Evolutionary conservation across 768 basidiomycete genomes (phyloP).

Genomic region (Tulasnella calospora): DNA sequence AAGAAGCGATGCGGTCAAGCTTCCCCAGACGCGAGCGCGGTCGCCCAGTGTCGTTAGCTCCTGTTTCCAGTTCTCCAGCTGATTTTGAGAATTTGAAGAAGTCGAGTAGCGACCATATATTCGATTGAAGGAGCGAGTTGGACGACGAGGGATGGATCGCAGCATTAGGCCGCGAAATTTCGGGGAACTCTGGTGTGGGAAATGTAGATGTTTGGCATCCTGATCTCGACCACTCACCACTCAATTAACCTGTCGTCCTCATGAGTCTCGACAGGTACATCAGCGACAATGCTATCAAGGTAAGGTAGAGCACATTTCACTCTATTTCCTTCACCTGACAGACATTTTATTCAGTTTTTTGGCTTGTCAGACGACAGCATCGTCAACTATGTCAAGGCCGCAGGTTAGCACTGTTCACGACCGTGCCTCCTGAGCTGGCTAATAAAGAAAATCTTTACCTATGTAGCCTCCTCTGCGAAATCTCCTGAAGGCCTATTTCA

Average conservation of each 20-base stretch:
- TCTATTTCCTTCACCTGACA: background rate
- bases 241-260: background rate
- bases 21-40: constrained; percentile 6
- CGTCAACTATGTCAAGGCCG: constrained; percentile 81
- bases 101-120: constrained; percentile 1
- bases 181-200: constrained; percentile 14
- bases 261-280: constrained; percentile 34
- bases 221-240: constrained; percentile 20
- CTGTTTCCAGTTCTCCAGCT: constrained; percentile 8
- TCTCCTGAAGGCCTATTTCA: constrained; percentile 70
- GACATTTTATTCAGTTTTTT: constrained; percentile 55
- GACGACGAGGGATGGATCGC: constrained; percentile 5
- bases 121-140: constrained; percentile 1
- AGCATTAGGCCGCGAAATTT: constrained; percentile 18
- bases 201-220: constrained; percentile 19
- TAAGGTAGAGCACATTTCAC: constrained; percentile 25
- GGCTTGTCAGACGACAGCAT: constrained; percentile 79
- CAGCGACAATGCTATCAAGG: constrained; percentile 38
- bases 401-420: constrained; percentile 48
- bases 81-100: background rate
- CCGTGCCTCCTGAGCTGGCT: background rate
- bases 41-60: constrained; percentile 15
- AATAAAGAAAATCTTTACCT: background rate
- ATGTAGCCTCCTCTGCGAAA: constrained; percentile 73
- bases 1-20: constrained; percentile 8